Evolutionary conservation across 2,329 filamentous ascomycete species (phyloP).

Genomic region (Aspergillus sp.): DNA sequence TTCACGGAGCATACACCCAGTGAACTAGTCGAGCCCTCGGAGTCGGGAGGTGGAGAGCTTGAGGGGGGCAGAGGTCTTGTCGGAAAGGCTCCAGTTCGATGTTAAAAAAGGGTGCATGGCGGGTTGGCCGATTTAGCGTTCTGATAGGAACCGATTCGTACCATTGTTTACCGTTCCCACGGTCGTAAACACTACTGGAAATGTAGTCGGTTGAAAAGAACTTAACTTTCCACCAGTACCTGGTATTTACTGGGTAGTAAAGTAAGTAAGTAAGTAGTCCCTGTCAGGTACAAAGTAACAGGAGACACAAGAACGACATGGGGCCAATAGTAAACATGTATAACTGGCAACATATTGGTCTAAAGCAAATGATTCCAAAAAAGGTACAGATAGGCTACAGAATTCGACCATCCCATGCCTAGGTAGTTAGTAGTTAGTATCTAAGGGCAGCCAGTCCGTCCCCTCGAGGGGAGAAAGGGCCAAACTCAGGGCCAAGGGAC

Average conservation of each 20-base stretch:
- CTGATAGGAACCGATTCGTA: constrained; percentile 5
- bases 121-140: constrained; percentile 4
- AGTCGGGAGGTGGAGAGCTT: constrained; percentile 27
- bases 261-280: not conserved
- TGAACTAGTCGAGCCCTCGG: constrained; percentile 22
- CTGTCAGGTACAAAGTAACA: too few relatives aligned
- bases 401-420: not conserved
- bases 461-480: too few relatives aligned
- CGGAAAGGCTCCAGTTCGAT: constrained; percentile 5
- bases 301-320: too few relatives aligned
- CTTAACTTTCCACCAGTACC: not conserved
- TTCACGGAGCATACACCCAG: constrained; percentile 5
- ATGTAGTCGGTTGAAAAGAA: not conserved
- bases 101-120: constrained; percentile 9
- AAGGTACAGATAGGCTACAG: not conserved
- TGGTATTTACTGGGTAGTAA: not conserved
- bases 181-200: not conserved
- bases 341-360: too few relatives aligned
- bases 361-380: too few relatives aligned
- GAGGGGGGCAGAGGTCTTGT: constrained; percentile 6
- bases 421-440: too few relatives aligned
- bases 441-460: too few relatives aligned
- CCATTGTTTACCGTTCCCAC: not conserved
- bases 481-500: not conserved
- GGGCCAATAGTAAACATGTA: too few relatives aligned